Evolutionary conservation across 2,329 filamentous ascomycete species (phyloP).

Genomic region (Tolypocladium tropicale): DNA sequence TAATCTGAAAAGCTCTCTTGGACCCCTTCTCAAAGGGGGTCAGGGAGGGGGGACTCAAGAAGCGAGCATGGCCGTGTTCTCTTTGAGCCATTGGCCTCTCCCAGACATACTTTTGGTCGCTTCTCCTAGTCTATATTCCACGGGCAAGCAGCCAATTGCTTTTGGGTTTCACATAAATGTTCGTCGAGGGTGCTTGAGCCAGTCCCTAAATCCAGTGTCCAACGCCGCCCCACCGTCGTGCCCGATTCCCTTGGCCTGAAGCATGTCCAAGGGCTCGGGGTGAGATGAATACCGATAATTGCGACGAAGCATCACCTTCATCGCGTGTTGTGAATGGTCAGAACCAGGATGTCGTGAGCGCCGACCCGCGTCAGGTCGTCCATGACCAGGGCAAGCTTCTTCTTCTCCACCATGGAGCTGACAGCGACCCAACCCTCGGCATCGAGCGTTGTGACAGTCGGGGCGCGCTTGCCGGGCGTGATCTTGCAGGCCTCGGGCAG

Average conservation of each 20-base stretch:
- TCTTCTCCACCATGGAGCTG: constrained; percentile 85
- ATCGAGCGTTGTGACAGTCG: constrained; percentile 83
- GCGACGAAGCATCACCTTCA: constrained; percentile 10
- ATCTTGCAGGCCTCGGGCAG: constrained; percentile 61
- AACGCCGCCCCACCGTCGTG: not conserved
- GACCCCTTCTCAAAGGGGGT: too few species aligned
- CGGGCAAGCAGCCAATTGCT: not conserved
- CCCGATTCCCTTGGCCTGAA: not conserved
- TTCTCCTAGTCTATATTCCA: not conserved
- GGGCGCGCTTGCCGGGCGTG: constrained; percentile 87
- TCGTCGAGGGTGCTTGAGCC: not conserved
- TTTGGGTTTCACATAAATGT: not conserved
- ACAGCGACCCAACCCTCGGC: constrained; percentile 91
- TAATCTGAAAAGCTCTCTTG: too few species aligned
- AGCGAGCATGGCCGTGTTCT: too few species aligned
- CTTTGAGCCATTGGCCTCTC: not conserved
- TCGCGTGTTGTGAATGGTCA: constrained; percentile 75
- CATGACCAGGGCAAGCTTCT: constrained; percentile 76
- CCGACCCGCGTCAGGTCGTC: constrained; percentile 68
- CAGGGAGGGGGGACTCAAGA: too few species aligned
- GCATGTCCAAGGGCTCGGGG: not conserved
- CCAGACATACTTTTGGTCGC: not conserved
- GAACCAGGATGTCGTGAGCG: constrained; percentile 75
- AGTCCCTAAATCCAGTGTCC: not conserved
- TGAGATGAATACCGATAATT: not conserved